Evolutionary conservation across 2,329 filamentous ascomycete species (phyloP), one percentile per base, ranked within the genome.

Genomic region (Paecilomyces variotii): DNA sequence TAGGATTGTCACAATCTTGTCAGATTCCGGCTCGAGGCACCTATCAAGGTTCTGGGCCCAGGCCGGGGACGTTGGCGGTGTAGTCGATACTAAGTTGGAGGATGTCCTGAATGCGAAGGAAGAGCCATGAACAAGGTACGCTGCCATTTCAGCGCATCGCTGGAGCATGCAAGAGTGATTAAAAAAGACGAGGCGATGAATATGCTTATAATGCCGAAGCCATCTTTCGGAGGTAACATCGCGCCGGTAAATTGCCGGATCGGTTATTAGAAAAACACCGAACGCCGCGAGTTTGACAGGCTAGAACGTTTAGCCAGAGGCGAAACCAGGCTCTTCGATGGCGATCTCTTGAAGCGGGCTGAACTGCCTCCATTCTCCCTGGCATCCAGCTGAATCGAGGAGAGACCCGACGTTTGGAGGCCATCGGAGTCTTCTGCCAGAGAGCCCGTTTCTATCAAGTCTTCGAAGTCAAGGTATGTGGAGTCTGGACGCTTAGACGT

Each of bases 21-120:
- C 78, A 52, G 78, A 80, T 63, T 80, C 78, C n/a, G 78, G 78
- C 3, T 76, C 77, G 53, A 71, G 78, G 54, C 79, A 80, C 67
- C 66, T 80, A n/a, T 80, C 78, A n/a, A 76, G 78, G 56, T 80
- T 80, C 65, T 80, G 78, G 78, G 74, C 75, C 19, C 72, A 74
- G 60, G 77, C 78, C 53, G 78, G 78, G 32, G 72, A 78, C 64
- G 72, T 80, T 56, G 78, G 76, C 35, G 77, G 73, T 24, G 73
- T 74, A 11, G 67, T 72, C 45, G 74, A 76, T 60, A 79, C 75
- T 6, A 78, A 74, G 60, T 67, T 80, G 51, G 74, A 78, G 54
- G 76, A 79, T 61, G 73, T 80, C 49, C 63, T 80, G 55, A 74
- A 76, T 64, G 74, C 72, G 19, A 68, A 67, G 58, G 69, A 72